phyloP scores from a whole-genome alignment of 345 rosid genomes.

The Microthlaspi erraticum region DNA sequence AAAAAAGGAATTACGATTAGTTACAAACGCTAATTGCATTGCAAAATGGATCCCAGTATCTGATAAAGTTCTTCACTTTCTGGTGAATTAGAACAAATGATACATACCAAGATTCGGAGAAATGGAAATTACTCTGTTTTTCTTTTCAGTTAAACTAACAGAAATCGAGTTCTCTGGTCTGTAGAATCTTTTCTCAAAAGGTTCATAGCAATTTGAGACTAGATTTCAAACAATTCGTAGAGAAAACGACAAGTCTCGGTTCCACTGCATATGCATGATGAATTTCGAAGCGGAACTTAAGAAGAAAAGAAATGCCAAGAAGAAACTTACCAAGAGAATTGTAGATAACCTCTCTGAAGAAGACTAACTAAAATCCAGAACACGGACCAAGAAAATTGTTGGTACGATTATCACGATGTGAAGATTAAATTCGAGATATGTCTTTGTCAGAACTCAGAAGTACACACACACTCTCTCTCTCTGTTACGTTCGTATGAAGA shows the following conservation, averaged over 20 bases:
- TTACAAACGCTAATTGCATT: background rate
- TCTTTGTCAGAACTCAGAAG: constrained; percentile 13
- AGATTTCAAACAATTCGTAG: background rate
- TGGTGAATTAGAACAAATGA: background rate
- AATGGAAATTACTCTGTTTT: background rate
- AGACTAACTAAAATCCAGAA: background rate
- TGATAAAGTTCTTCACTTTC: background rate
- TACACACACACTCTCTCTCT: background rate
- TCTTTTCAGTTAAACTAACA: background rate
- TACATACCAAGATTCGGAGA: background rate
- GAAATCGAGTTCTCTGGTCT: background rate
- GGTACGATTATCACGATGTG: constrained; percentile 4
- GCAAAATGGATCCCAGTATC: background rate
- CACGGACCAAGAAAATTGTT: background rate
- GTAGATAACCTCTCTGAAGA: background rate
- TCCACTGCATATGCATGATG: constrained; percentile 3
- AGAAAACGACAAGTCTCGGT: background rate
- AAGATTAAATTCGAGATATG: background rate
- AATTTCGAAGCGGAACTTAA: background rate
- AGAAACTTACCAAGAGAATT: constrained; percentile 1
- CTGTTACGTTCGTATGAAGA: too few relatives aligned
- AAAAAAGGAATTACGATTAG: constrained; percentile 6
- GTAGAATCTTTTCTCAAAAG: background rate
- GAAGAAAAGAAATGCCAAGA: constrained; percentile 5
- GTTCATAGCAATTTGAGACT: background rate